Evolutionary conservation across 2,329 filamentous ascomycete species (phyloP).

Genomic region (Ophiostoma quercus): DNA sequence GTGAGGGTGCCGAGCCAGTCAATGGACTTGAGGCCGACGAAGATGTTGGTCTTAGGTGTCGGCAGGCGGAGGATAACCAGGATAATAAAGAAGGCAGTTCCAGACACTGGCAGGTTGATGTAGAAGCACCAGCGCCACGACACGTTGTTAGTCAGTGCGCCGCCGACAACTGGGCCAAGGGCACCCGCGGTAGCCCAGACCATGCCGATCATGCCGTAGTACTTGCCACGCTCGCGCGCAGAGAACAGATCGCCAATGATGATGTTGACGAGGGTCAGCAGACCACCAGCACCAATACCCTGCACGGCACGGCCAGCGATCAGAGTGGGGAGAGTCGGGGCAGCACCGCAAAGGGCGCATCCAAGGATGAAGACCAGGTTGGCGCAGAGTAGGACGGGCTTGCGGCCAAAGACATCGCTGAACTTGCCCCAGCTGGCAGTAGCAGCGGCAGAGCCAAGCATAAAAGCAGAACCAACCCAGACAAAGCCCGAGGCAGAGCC

Average conservation of each 20-base stretch:
- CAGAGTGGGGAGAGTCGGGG: constrained; percentile 47
- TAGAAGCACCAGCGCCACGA: constrained; percentile 65
- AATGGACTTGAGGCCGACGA: constrained; percentile 58
- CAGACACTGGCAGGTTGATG: constrained; percentile 49
- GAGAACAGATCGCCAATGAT: constrained; percentile 45
- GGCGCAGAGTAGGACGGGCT: constrained; percentile 49
- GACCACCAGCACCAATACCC: constrained; percentile 52
- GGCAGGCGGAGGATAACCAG: constrained; percentile 62
- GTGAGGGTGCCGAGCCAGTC: constrained; percentile 47
- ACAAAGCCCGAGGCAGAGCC: constrained; percentile 64
- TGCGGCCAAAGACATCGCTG: constrained; percentile 55
- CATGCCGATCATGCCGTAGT: constrained; percentile 28
- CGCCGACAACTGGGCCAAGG: constrained; percentile 28
- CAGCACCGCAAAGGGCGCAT: constrained; percentile 50
- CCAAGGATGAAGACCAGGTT: constrained; percentile 51
- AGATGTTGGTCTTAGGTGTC: constrained; percentile 58
- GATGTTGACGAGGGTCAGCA: constrained; percentile 57
- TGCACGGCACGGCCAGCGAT: constrained; percentile 53
- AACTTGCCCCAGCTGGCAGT: constrained; percentile 66
- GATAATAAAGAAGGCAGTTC: constrained; percentile 43
- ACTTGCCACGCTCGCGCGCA: constrained; percentile 28
- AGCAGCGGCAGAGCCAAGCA: constrained; percentile 62
- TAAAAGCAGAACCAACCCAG: constrained; percentile 71
- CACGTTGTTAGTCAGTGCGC: constrained; percentile 27
- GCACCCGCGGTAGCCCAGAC: constrained; percentile 28